Evolutionary conservation across 2,329 filamentous ascomycete genomes (phyloP), one percentile per base, ranked within the genome.

Genomic region (Fusarium penzigii): DNA sequence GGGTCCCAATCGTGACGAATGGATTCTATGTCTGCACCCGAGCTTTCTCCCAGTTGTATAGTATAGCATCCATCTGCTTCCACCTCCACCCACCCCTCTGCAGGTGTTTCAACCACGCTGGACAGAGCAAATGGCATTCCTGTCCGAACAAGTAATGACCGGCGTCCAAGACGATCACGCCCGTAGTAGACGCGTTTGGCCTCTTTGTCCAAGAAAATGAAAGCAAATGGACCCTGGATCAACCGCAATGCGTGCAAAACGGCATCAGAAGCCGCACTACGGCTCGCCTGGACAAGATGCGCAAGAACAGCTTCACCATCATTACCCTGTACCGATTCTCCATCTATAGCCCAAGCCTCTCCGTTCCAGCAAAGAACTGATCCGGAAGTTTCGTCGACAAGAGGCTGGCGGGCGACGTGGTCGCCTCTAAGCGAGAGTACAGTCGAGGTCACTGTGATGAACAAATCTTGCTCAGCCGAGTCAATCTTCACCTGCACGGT

Each of bases 351-450:
- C 94, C 94, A 99, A 1, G 92, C 93, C 69, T 99, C 94, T 41
- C 94, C 94, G 67, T 99, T 99, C 94, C 94, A 99, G 78, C 93
- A 97, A 2, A 99, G 78, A 1, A 90, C 76, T 1, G 87, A 90
- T 5, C 79, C 78, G 1, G 79, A 80, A 0, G 62, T 57, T 3
- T 67, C 38, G 58, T 88, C 82, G 40, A 80, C 70, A 5, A 96
- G 80, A 2, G 94, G 94, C 69, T 97, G 94, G 34, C 74, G 68
- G 7, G 86, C 83, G 45, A 94, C 68, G 56, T 83, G 77, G 45
- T 85, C 81, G 25, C 93, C 93, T 62, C 94, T 85, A n/a, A 99
- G 77, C 5, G 92, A 86, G n/a, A 97, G 82, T 1, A 99, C 93
- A 0, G 92, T 95, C 7, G 93, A 94, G 12, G 85, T 82, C 65